A percentile compares a stretch with the other conserved stretches of the same genome.
These are phyloP conservation scores for Xylaria digitata DNA, from an alignment of 2,329 filamentous ascomycete species.

Conservation along the genomic window DNA sequence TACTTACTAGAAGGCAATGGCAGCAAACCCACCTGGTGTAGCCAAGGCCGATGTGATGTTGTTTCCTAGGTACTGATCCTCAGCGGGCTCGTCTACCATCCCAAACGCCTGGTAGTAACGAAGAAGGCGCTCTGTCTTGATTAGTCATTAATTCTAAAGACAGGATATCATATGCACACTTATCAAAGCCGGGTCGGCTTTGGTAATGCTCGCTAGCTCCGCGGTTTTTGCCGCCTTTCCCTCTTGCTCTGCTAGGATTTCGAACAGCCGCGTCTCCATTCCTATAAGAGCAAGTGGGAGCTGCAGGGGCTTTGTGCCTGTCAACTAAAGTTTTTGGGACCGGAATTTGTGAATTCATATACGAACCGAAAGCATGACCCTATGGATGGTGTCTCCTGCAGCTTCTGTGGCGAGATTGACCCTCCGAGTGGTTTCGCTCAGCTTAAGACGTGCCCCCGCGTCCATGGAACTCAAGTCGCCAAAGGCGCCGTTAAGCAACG, in stretches of 20 bases:
- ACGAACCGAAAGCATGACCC: conserved; percentile 30
- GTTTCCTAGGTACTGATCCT: conserved; percentile 35
- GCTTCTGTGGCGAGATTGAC: conserved; percentile 30
- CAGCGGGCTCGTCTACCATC: conserved; percentile 35
- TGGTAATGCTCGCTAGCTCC: not conserved
- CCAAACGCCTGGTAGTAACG: conserved; percentile 41
- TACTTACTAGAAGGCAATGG: conserved; percentile 33
- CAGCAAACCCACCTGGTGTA: conserved; percentile 12
- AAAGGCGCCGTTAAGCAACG: not conserved
- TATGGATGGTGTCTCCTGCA: conserved; percentile 34
- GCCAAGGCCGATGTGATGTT: conserved; percentile 39
- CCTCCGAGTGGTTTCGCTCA: conserved; percentile 29
- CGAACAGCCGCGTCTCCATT: conserved; percentile 18
- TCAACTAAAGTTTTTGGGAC: not conserved
- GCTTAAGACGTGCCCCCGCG: conserved; percentile 1
- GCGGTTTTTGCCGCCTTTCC: not conserved
- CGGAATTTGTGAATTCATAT: not conserved
- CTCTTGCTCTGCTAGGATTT: not conserved
- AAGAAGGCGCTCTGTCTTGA: conserved; percentile 33
- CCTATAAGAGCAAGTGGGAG: conserved; percentile 16
- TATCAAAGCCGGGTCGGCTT: conserved; percentile 33
- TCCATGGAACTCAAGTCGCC: not conserved
- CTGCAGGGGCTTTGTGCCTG: conserved; percentile 11
- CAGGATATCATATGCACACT: conserved; percentile 22
- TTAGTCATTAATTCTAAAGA: not conserved